Evolutionary conservation across 2,329 filamentous ascomycete genomes (phyloP), one percentile per base, ranked within the genome.

Genomic region (Fusarium sp.): DNA sequence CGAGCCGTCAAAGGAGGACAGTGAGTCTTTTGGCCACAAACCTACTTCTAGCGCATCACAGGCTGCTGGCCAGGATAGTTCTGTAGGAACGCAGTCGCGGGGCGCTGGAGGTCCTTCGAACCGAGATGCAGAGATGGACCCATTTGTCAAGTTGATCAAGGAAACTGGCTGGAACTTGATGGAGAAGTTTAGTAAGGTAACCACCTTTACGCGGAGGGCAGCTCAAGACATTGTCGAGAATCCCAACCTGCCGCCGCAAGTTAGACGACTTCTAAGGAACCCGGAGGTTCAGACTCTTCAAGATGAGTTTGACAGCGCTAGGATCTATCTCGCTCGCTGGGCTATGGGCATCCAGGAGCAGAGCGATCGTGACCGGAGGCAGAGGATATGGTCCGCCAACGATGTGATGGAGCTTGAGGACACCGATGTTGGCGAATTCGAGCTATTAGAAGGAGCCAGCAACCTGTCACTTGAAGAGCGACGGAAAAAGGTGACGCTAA

Each of bases 301-400:
- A 75, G 94, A 98, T 62, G 96, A 99, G 76, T 99, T 97, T 72
- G 96, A 99, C 81, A 97, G 94, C 73, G 96, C 96, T 6, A 88
- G 96, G 67, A 85, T 99, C 61, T 99, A 99, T 75, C 85, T 99
- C 38, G 96, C 96, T 21, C 86, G 96, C 66, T 99, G 96, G 96
- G 96, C 96, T 4, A 98, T 99, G 96, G 94, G 94, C 9, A 97
- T 99, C 67, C 94, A 96, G 0, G 96, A 99, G 77, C 96, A 99
- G 81, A 95, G 94, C 73, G 96, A 99, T 75, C 86, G 89, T 38
- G 96, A 99, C 72, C 85, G 91, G 23, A 92, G 89, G 50, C 91
- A 94, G 77, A 85, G 94, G 45, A 94, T 97, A 74, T 99, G 94
- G 92, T 97, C 94, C 0, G 95, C 93, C 1, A 90, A 89, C 67